phyloP scores from a whole-genome alignment of 192 early-diverging fungal genomes.

The Coemansia reversa region DNA sequence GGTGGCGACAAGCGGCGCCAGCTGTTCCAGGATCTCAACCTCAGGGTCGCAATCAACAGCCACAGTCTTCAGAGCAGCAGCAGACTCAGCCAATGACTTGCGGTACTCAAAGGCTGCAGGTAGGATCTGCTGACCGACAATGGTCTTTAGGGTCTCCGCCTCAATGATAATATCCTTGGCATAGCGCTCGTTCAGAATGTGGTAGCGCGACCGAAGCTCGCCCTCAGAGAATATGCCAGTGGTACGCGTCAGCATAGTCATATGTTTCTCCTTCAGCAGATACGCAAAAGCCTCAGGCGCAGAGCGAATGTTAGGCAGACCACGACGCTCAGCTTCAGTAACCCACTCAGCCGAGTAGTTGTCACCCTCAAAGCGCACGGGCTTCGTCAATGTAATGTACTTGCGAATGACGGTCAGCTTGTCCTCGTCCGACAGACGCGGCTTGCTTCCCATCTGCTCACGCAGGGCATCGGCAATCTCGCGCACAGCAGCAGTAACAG shows the following conservation, averaged over 20 bases:
- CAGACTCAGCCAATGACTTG: constrained; percentile 79
- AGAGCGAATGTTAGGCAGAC: constrained; percentile 92
- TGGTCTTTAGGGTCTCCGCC: constrained; percentile 79
- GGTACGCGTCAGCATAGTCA: constrained; percentile 71
- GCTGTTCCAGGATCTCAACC: constrained; percentile 61
- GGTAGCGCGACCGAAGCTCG: constrained; percentile 90
- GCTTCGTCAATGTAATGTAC: constrained; percentile 66
- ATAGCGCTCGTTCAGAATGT: constrained; percentile 97
- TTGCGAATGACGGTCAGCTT: constrained; percentile 84
- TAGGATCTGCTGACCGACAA: constrained; percentile 82
- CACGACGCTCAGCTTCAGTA: constrained; percentile 87
- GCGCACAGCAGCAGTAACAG: constrained; percentile 79
- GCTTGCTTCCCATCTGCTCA: constrained; percentile 82
- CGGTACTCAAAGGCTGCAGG: constrained; percentile 88
- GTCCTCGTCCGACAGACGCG: constrained; percentile 80
- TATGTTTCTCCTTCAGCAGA: constrained; percentile 69
- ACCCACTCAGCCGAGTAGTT: constrained; percentile 96
- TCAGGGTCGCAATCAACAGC: constrained; percentile 66
- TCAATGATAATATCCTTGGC: constrained; percentile 95
- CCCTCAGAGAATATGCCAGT: constrained; percentile 81
- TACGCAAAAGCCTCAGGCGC: constrained; percentile 88
- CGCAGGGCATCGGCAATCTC: constrained; percentile 72
- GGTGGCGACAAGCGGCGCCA: constrained; percentile 61
- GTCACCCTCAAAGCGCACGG: constrained; percentile 96
- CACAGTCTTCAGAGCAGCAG: constrained; percentile 68